These are phyloP conservation scores for Anisogramma anomala DNA, from an alignment of 2,329 filamentous ascomycete species.

Conservation along the genomic window DNA sequence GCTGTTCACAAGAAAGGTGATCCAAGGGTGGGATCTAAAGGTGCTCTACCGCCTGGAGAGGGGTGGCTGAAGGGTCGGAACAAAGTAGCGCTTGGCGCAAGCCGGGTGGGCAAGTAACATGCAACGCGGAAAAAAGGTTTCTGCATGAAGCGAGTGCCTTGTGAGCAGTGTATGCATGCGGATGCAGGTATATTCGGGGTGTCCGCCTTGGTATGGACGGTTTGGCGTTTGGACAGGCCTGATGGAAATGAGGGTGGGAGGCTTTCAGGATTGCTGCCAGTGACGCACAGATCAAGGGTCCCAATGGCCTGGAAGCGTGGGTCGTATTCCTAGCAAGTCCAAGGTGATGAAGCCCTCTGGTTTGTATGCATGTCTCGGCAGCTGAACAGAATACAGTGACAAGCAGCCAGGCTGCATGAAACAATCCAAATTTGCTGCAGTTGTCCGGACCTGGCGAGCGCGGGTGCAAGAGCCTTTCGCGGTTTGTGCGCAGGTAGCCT, in stretches of 20 bases:
- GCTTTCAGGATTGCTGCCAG: neutral
- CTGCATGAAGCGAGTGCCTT: too few species aligned
- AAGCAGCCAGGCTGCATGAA: constrained; percentile 11
- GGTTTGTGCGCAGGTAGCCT: neutral
- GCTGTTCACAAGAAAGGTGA: too few species aligned
- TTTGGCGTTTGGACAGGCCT: too few species aligned
- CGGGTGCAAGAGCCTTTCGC: neutral
- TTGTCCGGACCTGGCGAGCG: neutral
- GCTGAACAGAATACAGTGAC: constrained; percentile 5
- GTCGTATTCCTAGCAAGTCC: neutral
- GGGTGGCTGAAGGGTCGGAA: constrained; percentile 9
- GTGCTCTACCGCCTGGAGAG: constrained; percentile 2
- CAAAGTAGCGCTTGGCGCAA: neutral
- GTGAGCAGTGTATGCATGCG: constrained; percentile 5
- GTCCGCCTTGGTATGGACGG: neutral
- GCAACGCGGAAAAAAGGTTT: constrained; percentile 3
- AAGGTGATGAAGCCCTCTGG: neutral
- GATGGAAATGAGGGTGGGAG: too few species aligned
- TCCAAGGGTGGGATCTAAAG: constrained; percentile 1
- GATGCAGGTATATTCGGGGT: neutral
- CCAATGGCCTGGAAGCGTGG: neutral
- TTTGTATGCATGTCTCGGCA: constrained; percentile 3
- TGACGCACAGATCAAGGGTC: neutral
- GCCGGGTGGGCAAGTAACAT: neutral
- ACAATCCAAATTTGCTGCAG: constrained; percentile 8